Conservation (phyloP, 1,284 basidiomycete species). For the Ceratobasidium theobromae region DNA sequence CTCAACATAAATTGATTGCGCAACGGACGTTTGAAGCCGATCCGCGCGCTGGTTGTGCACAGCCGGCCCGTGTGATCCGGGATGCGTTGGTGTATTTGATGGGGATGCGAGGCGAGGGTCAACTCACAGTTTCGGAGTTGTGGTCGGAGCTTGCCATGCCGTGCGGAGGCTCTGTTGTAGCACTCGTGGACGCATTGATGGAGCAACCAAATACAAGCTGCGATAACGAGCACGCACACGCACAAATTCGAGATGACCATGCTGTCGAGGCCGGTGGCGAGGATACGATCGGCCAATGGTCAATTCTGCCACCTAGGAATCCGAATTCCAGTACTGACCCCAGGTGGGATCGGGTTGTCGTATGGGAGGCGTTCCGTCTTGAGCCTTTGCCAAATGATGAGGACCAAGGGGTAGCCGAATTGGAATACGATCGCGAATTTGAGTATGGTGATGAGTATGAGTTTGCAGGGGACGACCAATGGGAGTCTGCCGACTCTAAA, state of each 20-base stretch:
- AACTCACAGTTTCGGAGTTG: conserved; percentile 18
- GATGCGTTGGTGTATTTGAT: conserved; percentile 7
- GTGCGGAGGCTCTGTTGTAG: conserved; percentile 18
- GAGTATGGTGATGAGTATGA: neutral
- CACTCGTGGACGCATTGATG: conserved; percentile 16
- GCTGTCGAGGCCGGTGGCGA: neutral
- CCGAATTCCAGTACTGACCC: conserved; percentile 18
- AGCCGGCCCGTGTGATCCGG: neutral
- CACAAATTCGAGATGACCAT: neutral
- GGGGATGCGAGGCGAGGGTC: conserved; percentile 23
- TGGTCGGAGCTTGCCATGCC: conserved; percentile 29
- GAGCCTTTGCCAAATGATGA: neutral
- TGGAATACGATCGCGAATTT: neutral
- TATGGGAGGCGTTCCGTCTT: neutral
- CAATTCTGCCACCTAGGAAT: conserved; percentile 10
- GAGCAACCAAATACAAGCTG: too few relatives aligned
- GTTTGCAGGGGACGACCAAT: neutral
- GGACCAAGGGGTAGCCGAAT: neutral
- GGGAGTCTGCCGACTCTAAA: neutral
- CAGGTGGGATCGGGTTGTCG: conserved; percentile 14
- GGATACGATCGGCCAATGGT: conserved; percentile 25
- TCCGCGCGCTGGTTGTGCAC: conserved; percentile 20
- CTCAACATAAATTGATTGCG: conserved; percentile 24
- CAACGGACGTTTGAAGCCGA: conserved; percentile 12
- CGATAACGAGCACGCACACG: too few relatives aligned